Evolutionary conservation across 1,139 yeast species (phyloP), one percentile per base, ranked within the genome.

Genomic region (Diutina scorzettiae): DNA sequence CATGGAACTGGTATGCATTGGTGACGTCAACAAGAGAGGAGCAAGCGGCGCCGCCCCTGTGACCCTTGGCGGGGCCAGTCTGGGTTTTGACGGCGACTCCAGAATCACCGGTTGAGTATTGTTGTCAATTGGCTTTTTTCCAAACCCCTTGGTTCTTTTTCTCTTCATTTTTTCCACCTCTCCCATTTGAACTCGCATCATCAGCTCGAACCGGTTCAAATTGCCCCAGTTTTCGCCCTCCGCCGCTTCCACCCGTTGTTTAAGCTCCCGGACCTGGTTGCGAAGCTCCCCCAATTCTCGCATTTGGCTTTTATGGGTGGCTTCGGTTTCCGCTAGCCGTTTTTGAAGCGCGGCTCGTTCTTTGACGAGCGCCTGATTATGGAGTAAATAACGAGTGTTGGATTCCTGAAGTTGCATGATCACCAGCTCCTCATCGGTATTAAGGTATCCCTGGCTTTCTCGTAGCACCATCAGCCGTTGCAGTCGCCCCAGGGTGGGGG

Each of bases 291-390:
- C 7, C 16, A 34, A 7, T 21, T 20, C 20, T 7, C 14, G 25
- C 28, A 6, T 1, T 9, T 34, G 39, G n/a, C 23, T 28, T 12
- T n/a, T 20, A 6, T 23, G 7, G 7, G n/a, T 14, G 19, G 18
- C 9, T 3, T 34, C 39, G 3, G 14, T 21, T 23, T 34, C 39
- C 6, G 24, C 19, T 12, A 34, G 28, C 12, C 39, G 27, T 20
- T 34, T 34, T n/a, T 23, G 27, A 14, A 34, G 28, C 19, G 17
- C 27, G 17, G 4, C 17, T 12, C 19, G 18, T 19, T 34, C 39
- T n/a, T 34, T 34, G 28, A 34, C 28, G 16, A 34, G 28, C 39
- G 39, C 39, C 23, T 34, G 39, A 28, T 34, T 34, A 14, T 34
- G 39, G 18, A 34, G 28, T 5, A 34, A 12, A 14, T 34, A 34